phyloP scores from a whole-genome alignment of 2,329 filamentous ascomycete genomes.

The Diplodia seriata region DNA sequence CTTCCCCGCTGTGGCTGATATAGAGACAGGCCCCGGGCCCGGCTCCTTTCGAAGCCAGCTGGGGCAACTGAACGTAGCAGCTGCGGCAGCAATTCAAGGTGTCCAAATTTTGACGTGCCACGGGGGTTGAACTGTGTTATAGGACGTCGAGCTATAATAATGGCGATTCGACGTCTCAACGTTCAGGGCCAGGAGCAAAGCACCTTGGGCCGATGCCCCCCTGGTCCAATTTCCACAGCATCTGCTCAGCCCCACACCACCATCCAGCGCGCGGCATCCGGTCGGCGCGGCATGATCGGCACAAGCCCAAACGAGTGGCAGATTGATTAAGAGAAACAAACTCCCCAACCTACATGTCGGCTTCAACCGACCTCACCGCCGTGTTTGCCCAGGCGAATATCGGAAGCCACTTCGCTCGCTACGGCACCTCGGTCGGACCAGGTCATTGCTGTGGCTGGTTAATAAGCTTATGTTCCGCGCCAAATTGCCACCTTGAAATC shows the following conservation, averaged over 20 bases:
- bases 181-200: background rate
- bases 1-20: background rate
- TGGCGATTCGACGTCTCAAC: background rate
- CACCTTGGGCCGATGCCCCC: background rate
- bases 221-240: slow-evolving; percentile 12
- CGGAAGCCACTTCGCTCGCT: too few relatives aligned
- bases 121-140: background rate
- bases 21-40: background rate
- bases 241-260: background rate
- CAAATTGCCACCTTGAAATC: too few relatives aligned
- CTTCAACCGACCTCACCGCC: too few relatives aligned
- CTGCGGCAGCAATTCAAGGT: background rate
- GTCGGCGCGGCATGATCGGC: background rate
- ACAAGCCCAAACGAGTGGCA: background rate
- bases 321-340: background rate
- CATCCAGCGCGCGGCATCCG: background rate
- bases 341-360: too few relatives aligned
- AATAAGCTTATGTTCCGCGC: too few relatives aligned
- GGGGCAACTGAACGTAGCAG: too few relatives aligned
- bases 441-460: too few relatives aligned
- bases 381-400: too few relatives aligned
- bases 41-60: background rate
- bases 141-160: background rate
- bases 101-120: background rate
- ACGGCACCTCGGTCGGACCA: too few relatives aligned